phyloP scores from a whole-genome alignment of 2,329 filamentous ascomycete genomes.

The Colletotrichum magnum region DNA sequence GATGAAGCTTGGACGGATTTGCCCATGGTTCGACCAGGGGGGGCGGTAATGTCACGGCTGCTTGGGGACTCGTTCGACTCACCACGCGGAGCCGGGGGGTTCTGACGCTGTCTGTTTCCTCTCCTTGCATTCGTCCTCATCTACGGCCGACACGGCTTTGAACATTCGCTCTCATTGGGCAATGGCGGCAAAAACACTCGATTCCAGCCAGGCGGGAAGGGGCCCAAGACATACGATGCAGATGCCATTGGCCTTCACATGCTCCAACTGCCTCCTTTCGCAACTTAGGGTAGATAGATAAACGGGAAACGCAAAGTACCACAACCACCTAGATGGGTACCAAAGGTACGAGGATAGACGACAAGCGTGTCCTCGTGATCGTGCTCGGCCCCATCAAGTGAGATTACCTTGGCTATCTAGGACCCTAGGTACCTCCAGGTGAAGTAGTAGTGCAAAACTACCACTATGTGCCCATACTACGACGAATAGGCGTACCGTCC shows the following conservation, averaged over 20 bases:
- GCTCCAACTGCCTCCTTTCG: not conserved
- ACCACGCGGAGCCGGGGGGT: conserved; percentile 34
- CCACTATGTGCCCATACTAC: not conserved
- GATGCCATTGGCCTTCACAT: conserved; percentile 27
- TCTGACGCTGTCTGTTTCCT: conserved; percentile 35
- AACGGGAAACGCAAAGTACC: no score
- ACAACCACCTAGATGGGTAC: no score
- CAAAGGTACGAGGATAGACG: no score
- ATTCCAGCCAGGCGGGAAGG: conserved; percentile 31
- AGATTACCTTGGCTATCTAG: no score
- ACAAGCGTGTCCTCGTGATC: conserved; percentile 26
- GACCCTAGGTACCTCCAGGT: no score
- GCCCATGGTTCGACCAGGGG: conserved; percentile 39
- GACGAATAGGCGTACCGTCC: not conserved
- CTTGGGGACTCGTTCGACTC: conserved; percentile 33
- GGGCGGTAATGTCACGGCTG: conserved; percentile 33
- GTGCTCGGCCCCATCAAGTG: conserved; percentile 27
- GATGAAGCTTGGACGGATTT: conserved; percentile 33
- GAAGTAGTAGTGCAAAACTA: not conserved
- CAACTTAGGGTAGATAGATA: not conserved
- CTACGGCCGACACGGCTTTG: not conserved
- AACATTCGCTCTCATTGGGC: conserved; percentile 1
- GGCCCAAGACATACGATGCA: conserved; percentile 25
- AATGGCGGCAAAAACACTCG: conserved; percentile 18
- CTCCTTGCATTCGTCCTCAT: not conserved